Conservation (phyloP, 1,139 yeast species). For the Scheffersomyces parashehatae region DNA sequence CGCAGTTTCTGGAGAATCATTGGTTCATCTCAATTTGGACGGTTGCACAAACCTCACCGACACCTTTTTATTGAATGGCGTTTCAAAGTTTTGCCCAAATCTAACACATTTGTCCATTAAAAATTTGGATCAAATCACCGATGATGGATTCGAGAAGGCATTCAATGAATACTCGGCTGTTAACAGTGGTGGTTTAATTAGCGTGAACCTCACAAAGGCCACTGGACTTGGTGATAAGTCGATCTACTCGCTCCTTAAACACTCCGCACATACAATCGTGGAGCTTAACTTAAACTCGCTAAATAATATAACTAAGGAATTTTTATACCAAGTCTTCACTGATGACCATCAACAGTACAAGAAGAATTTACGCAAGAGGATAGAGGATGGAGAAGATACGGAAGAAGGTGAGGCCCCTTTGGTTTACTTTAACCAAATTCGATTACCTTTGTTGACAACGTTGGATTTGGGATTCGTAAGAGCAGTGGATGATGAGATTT, state of each 20-base stretch:
- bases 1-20: conserved; percentile 60
- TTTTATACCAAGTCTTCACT: conserved; percentile 46
- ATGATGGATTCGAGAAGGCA: conserved; percentile 60
- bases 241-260: conserved; percentile 57
- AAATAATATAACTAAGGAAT: conserved; percentile 51
- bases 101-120: conserved; percentile 55
- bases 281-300: conserved; percentile 73
- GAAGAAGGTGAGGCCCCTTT: conserved; percentile 6
- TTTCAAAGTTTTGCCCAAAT: conserved; percentile 57
- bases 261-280: conserved; percentile 66
- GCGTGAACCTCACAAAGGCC: conserved; percentile 68
- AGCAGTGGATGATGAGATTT: conserved; percentile 63
- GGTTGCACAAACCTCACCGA: conserved; percentile 79
- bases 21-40: conserved; percentile 60
- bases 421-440: conserved; percentile 20
- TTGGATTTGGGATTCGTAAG: conserved; percentile 79
- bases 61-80: conserved; percentile 55
- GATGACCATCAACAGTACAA: conserved; percentile 34
- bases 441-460: conserved; percentile 57
- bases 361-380: conserved; percentile 28
- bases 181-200: conserved; percentile 58
- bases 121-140: conserved; percentile 61
- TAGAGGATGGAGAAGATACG: conserved; percentile 14
- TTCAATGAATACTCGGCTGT: conserved; percentile 49
- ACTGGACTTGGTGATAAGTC: conserved; percentile 63